Evolutionary conservation across 1,139 yeast genomes (phyloP).

Genomic region (Hemisphaericaspora xylanilytica): DNA sequence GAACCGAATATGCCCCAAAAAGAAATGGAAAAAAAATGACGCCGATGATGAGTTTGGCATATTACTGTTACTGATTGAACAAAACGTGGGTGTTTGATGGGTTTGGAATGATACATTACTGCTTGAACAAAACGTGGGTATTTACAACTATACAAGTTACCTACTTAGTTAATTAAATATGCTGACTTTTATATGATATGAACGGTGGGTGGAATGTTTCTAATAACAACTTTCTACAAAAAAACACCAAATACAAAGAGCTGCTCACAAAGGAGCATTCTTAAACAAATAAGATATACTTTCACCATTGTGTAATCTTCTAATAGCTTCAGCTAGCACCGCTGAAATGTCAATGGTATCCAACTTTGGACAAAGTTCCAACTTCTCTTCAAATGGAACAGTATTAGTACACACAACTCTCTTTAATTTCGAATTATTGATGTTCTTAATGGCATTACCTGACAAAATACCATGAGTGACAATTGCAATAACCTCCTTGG

Average conservation of each 20-base stretch:
- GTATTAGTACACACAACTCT: slow-evolving; percentile 92
- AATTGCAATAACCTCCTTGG: slow-evolving; percentile 84
- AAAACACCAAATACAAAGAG: not conserved
- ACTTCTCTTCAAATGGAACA: slow-evolving; percentile 83
- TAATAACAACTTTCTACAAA: not conserved
- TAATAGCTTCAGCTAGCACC: slow-evolving; percentile 91
- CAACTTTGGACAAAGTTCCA: slow-evolving; percentile 66
- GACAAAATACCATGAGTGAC: slow-evolving; percentile 95
- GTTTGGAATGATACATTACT: no score
- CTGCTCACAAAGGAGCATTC: slow-evolving; percentile 42
- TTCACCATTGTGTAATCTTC: slow-evolving; percentile 97
- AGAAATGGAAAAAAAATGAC: no score
- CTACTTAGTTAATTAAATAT: no score
- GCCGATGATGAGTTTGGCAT: no score
- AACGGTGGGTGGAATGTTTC: not conserved
- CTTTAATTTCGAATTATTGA: slow-evolving; percentile 74
- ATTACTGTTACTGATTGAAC: no score
- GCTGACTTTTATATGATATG: no score
- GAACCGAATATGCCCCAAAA: no score
- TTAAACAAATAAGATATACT: slow-evolving; percentile 88
- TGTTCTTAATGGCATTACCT: slow-evolving; percentile 81
- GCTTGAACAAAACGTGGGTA: no score
- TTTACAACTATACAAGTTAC: no score
- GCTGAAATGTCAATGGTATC: slow-evolving; percentile 84
- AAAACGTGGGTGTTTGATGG: no score